phyloP scores from a whole-genome alignment of 352 stramenopile species.

The Phytophthora pseudosyringae region DNA sequence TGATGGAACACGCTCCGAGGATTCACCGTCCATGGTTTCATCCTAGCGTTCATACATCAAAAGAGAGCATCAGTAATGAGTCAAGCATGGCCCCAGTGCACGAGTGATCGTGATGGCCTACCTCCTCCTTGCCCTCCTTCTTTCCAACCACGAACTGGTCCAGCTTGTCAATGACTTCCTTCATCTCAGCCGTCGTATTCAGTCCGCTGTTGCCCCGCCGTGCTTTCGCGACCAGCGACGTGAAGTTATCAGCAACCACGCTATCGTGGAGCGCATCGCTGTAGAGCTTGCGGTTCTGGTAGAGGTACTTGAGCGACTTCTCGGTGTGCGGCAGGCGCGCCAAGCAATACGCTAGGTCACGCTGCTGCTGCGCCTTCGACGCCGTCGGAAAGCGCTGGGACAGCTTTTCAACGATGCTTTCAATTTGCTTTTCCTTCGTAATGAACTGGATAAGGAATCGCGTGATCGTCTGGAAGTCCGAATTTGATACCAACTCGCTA shows the following conservation, averaged over 20 bases:
- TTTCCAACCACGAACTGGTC: conserved; percentile 60
- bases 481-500: conserved; percentile 81
- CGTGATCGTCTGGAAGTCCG: conserved; percentile 94
- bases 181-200: conserved; percentile 65
- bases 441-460: conserved; percentile 98
- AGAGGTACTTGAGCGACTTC: conserved; percentile 93
- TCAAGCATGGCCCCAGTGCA: not conserved
- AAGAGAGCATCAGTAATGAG: not conserved
- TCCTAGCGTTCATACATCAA: conserved; percentile 16
- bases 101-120: conserved; percentile 15
- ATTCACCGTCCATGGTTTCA: conserved; percentile 25
- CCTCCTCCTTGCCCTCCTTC: conserved; percentile 65
- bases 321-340: conserved; percentile 93
- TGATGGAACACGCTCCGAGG: conserved; percentile 33
- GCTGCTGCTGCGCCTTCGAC: conserved; percentile 62
- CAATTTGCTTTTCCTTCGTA: conserved; percentile 95
- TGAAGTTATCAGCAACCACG: conserved; percentile 92
- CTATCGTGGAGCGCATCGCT: conserved; percentile 93
- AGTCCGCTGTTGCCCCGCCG: conserved; percentile 48
- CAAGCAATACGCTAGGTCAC: conserved; percentile 96
- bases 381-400: conserved; percentile 93
- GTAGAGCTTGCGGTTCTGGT: conserved; percentile 90
- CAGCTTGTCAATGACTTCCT: conserved; percentile 77
- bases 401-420: conserved; percentile 93
- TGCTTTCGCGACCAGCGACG: conserved; percentile 74